These are phyloP conservation scores for Linnemannia zychae DNA, from an alignment of 192 early-diverging fungal species.

Conservation along the genomic window DNA sequence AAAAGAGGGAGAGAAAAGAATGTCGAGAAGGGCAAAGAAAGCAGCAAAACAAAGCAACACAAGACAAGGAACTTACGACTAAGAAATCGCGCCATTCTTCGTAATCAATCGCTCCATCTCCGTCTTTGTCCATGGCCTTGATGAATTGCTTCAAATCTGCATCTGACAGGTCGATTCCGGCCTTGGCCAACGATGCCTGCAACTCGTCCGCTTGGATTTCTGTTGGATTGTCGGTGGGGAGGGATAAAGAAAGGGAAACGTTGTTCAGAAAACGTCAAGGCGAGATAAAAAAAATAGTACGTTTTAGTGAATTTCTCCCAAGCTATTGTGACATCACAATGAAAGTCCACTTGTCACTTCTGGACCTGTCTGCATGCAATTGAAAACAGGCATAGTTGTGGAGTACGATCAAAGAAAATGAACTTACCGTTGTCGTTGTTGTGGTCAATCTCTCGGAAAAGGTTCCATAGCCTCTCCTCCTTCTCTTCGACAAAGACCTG, in stretches of 20 bases:
- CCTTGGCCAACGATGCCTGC: constrained; percentile 63
- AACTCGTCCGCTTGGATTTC: constrained; percentile 70
- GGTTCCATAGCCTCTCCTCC: constrained; percentile 71
- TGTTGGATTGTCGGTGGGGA: constrained; percentile 11
- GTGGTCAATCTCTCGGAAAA: constrained; percentile 77
- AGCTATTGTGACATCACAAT: neutral
- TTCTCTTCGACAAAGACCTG: constrained; percentile 74
- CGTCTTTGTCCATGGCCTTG: constrained; percentile 71
- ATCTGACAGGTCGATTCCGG: constrained; percentile 73
- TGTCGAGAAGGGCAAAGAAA: neutral
- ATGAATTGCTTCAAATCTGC: constrained; percentile 73
- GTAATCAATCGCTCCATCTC: constrained; percentile 75
- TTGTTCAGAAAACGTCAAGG: neutral
- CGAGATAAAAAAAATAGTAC: neutral
- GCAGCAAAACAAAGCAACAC: neutral
- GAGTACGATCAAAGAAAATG: neutral
- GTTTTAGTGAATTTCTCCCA: neutral
- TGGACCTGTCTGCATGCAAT: neutral
- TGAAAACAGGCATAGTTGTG: neutral
- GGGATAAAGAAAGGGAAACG: neutral
- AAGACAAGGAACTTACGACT: constrained; percentile 51
- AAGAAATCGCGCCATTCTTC: constrained; percentile 77
- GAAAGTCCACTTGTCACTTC: neutral
- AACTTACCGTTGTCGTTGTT: constrained; percentile 62
- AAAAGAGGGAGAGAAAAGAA: neutral